Base-by-base conservation (phyloP, 495 filamentous ascomycete genomes). In the Talaromyces thailandensis region DNA sequence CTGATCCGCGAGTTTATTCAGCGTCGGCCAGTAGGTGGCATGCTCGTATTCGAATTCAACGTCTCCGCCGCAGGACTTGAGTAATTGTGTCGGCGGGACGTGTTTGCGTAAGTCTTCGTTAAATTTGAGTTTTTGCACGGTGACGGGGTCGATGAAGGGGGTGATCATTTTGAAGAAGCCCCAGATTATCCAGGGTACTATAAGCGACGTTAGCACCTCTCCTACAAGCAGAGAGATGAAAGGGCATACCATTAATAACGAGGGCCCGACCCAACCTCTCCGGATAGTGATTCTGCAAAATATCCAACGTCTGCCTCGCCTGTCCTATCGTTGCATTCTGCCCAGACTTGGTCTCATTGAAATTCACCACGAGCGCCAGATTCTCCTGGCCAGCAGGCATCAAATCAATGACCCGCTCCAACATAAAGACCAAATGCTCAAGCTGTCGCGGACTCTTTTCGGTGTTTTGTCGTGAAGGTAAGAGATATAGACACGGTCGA, bases 151-250 rank as follows among this genome's bases (percentile, higher is more conserved):
- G 71, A 98, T 96, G 73, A 98, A 98, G 28, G 93, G 92, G 21
- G 84, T 90, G 75, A 98, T 92, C 63, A 96, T 74, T 75, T 95
- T 96, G 82, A 96, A 95, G 81, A 98, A 98, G 25, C 85, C 87
- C 72, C 80, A 84, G 58, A 97, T 87, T 57, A 93, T 77, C 84
- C 90, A 96, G 12, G 93, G 94, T 56, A 96, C 90, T 92, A 24
- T 45, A n/a, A 25, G 11, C 25, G 18, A n/a, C 9, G 26, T 56
- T 28, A 26, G 29, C 60, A 60, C 32, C 37, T 14, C 6, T 50
- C 45, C 6, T 53, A 64, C 31, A 31, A 64, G 60, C 2, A 56
- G 18, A 56, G 25, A 28, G 23, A 11, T 14, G 25, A 61, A 24
- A 12, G 53, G 45, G 28, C 35, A 75, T 72, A 93, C 91, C 81